Percentiles rank a stretch among this genome's conserved stretches.
Evolutionary conservation across 2,329 filamentous ascomycete species (phyloP).

Genomic region (Cytospora paraplurivora): DNA sequence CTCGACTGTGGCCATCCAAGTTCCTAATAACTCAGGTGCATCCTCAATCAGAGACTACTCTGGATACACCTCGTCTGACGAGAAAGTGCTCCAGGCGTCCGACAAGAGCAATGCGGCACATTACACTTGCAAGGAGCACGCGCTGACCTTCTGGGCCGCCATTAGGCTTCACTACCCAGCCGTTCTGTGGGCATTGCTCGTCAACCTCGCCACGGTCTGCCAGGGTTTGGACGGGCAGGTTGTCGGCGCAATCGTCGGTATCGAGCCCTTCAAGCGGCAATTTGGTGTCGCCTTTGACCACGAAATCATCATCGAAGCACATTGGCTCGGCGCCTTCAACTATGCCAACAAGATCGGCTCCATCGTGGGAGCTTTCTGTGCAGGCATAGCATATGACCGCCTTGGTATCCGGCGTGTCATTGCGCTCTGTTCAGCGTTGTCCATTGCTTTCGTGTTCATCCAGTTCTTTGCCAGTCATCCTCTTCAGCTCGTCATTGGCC

Average conservation of each 20-base stretch:
- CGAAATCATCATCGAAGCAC: conserved; percentile 16
- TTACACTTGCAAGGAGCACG: conserved; percentile 14
- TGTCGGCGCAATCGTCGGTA: conserved; percentile 19
- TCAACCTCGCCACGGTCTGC: conserved; percentile 22
- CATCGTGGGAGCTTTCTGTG: conserved; percentile 22
- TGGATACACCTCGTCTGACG: background rate
- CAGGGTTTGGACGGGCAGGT: conserved; percentile 21
- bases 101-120: conserved; percentile 11
- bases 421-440: conserved; percentile 33
- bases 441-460: conserved; percentile 47
- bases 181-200: conserved; percentile 20
- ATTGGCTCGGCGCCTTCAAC: conserved; percentile 24
- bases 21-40: background rate
- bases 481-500: conserved; percentile 45
- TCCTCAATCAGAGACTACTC: background rate
- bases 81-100: background rate
- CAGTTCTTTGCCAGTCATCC: conserved; percentile 48
- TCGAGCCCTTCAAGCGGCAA: conserved; percentile 12
- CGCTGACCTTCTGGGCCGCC: conserved; percentile 14
- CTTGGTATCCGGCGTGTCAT: conserved; percentile 36
- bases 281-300: conserved; percentile 11
- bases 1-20: background rate
- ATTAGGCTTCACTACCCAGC: conserved; percentile 21
- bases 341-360: conserved; percentile 22
- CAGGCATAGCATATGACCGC: conserved; percentile 24